phyloP scores from a whole-genome alignment of 257 asterid species.

The Primulina eburnea region DNA sequence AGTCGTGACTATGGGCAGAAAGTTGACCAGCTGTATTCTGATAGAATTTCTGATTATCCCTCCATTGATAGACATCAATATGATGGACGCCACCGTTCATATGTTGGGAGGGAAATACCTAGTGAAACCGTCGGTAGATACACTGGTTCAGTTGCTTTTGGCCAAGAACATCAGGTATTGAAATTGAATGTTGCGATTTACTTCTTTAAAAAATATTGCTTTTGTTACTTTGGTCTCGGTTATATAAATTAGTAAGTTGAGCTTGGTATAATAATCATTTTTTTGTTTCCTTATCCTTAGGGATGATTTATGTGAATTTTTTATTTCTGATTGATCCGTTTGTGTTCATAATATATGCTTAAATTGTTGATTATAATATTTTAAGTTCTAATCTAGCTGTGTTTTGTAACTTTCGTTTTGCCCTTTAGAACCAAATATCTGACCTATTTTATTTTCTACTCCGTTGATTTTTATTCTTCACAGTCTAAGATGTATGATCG shows the following conservation, averaged over 20 bases:
- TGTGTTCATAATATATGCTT: not conserved
- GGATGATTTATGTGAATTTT: not conserved
- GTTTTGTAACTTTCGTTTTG: not conserved
- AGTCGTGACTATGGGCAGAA: slow-evolving; percentile 69
- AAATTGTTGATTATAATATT: too few relatives aligned
- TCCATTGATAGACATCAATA: slow-evolving; percentile 65
- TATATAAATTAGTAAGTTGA: not conserved
- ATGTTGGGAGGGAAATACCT: slow-evolving; percentile 65
- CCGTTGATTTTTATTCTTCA: slow-evolving; percentile 15
- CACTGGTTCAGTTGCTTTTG: slow-evolving; percentile 57
- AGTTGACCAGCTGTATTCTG: slow-evolving; percentile 66
- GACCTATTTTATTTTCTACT: not conserved
- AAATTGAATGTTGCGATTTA: slow-evolving; percentile 12
- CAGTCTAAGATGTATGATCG: slow-evolving; percentile 80
- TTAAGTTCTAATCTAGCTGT: not conserved
- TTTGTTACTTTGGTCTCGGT: not conserved
- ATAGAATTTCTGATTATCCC: slow-evolving; percentile 70
- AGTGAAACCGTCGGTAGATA: slow-evolving; percentile 69
- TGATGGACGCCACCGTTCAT: slow-evolving; percentile 64
- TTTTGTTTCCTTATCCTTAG: not conserved
- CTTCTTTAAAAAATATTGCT: slow-evolving; percentile 13
- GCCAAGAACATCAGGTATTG: slow-evolving; percentile 77
- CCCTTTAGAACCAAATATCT: slow-evolving; percentile 9
- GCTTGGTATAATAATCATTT: not conserved
- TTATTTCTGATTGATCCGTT: not conserved